Evolutionary conservation across 208 protist species (phyloP).

Genomic region (Trichomonas vaginalis): DNA sequence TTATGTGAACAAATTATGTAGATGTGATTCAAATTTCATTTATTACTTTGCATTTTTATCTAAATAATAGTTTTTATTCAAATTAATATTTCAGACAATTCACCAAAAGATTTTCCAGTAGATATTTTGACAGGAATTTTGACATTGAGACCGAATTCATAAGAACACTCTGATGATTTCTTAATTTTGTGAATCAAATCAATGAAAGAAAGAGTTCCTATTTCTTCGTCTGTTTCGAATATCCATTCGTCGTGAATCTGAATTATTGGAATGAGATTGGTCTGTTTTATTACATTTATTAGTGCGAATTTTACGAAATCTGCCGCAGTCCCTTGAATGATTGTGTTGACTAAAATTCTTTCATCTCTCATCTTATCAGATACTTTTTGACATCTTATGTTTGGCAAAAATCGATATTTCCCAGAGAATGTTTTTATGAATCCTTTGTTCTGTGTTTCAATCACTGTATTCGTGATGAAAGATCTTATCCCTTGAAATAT

Average conservation of each 20-base stretch:
- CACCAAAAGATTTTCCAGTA: background rate
- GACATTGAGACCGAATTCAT: background rate
- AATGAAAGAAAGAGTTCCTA: background rate
- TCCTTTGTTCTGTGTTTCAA: background rate
- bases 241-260: background rate
- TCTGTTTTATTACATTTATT: background rate
- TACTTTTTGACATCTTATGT: background rate
- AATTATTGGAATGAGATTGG: background rate
- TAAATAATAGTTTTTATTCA: too few relatives aligned
- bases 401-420: background rate
- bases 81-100: background rate
- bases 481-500: background rate
- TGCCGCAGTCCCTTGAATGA: background rate
- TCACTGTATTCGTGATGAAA: background rate
- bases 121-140: background rate
- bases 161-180: background rate
- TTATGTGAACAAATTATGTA: too few relatives aligned
- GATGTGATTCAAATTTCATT: too few relatives aligned
- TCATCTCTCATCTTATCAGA: background rate
- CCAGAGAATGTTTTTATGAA: background rate
- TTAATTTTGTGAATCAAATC: background rate
- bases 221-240: background rate
- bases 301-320: slow-evolving; percentile 5
- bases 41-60: too few relatives aligned
- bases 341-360: background rate